A percentile compares a stretch with the other conserved stretches of the same genome.
Evolutionary conservation across 495 filamentous ascomycete genomes (phyloP).

Genomic region (Tuber calosporum): DNA sequence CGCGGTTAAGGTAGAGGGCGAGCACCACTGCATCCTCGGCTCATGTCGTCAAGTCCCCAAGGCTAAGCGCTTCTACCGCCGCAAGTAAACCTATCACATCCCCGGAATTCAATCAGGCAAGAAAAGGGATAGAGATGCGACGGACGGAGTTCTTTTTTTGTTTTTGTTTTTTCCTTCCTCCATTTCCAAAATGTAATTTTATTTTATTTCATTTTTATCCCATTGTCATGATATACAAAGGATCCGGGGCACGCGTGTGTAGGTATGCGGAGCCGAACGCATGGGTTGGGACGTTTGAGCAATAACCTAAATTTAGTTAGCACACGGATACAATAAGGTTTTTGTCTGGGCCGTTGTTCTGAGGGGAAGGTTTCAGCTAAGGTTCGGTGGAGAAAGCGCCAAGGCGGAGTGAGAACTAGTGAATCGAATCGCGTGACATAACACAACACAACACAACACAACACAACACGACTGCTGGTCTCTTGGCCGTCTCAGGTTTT

Average conservation of each 20-base stretch:
- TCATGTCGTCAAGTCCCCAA: neutral
- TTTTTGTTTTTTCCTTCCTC: neutral
- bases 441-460: neutral
- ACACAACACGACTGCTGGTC: no score
- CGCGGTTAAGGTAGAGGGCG: neutral
- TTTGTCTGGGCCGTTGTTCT: neutral
- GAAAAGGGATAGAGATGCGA: neutral
- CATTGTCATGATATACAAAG: neutral
- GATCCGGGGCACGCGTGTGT: neutral
- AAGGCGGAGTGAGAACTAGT: neutral
- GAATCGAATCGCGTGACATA: neutral
- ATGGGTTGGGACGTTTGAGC: neutral
- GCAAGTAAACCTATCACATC: neutral
- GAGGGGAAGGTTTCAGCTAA: neutral
- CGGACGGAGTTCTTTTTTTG: neutral
- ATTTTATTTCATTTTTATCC: neutral
- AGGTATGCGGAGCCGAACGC: neutral
- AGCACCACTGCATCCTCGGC: neutral
- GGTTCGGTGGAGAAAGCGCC: neutral
- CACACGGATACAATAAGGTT: neutral
- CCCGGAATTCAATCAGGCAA: neutral
- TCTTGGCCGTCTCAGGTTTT: neutral
- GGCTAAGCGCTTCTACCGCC: neutral
- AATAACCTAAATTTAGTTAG: no score
- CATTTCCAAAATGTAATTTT: neutral